Evolutionary conservation across 345 rosid species (phyloP).

Genomic region (Syzygium jambos): DNA sequence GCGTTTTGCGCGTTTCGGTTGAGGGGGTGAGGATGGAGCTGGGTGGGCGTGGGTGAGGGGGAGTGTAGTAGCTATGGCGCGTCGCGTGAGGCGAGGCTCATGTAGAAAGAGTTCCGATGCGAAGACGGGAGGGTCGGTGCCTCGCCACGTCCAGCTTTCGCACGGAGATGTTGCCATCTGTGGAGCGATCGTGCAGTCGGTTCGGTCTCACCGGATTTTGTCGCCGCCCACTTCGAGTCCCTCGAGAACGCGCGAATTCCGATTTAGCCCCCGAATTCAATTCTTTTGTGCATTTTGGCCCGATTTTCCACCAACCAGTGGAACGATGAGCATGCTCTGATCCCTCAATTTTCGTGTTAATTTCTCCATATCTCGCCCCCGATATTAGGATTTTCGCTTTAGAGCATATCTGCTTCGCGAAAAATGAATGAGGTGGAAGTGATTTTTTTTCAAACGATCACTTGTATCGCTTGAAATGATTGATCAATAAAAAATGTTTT

Average conservation of each 20-base stretch:
- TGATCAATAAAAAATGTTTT: no score
- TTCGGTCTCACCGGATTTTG: background rate
- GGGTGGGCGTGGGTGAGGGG: background rate
- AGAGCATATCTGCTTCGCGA: background rate
- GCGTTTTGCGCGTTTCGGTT: background rate
- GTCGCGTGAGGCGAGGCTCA: background rate
- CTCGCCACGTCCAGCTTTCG: background rate
- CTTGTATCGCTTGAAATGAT: no score
- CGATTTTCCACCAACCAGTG: background rate
- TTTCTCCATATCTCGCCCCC: background rate
- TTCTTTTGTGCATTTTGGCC: background rate
- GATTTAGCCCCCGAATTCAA: background rate
- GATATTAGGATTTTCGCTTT: background rate
- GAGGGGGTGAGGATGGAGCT: background rate
- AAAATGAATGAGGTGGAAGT: no score
- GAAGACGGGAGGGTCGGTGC: background rate
- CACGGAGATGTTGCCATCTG: background rate
- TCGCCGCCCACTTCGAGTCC: background rate
- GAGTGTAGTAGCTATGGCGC: background rate
- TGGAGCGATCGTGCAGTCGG: background rate
- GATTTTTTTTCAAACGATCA: no score
- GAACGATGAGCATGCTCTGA: background rate
- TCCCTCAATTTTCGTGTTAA: no score
- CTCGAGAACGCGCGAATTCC: background rate
- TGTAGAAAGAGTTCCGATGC: background rate